Base-by-base conservation (phyloP, 345 rosid species). In the Eucalyptus cloeziana region DNA sequence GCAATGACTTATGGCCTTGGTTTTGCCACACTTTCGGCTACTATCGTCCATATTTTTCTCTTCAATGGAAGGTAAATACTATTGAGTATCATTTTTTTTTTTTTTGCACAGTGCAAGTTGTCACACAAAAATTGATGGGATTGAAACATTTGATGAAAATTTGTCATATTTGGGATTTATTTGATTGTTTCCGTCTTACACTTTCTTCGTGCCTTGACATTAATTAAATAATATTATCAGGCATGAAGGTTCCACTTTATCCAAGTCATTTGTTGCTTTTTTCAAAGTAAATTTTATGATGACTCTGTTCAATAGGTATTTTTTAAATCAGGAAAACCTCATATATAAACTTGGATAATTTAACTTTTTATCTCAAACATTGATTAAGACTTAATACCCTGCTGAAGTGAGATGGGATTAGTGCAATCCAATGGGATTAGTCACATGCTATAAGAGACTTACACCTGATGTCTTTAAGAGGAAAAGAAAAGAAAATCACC, bases 1-100 rank as follows among this genome's bases (percentile, higher is more conserved):
- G 96, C 98, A 7, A 76, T 96, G 92, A 93, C 96, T 56, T 96
- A 96, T 88, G 99, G 99, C 37, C 89, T 96, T 83, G 98, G 98
- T 51, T 96, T 96, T 91, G 98, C 99, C 17, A 93, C 97, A 19
- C 92, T 96, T 43, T 90, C 98, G 3, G 97, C 99, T 37, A 94
- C 95, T 2, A 25, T 95, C 27, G 93, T 94, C 86, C 98, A 96
- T 85, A 96, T 96, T 58, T 67, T 94, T 12, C 93, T 95, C 89
- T 96, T 96, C 87, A 94, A 93, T 50, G 97, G 96, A 92, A 92
- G 95, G 96, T 95, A 93, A 37, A 60, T 45, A 69, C 30, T 22
- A 89, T 85, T 3, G 30, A 76, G 47, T 76, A 40, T 21, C 47
- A 7, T 7, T 37, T 6, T 40, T 76, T 76, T 76, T 76, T 69